Base-by-base conservation (phyloP, 768 basidiomycete genomes). In the Panaeolus papilionaceus region DNA sequence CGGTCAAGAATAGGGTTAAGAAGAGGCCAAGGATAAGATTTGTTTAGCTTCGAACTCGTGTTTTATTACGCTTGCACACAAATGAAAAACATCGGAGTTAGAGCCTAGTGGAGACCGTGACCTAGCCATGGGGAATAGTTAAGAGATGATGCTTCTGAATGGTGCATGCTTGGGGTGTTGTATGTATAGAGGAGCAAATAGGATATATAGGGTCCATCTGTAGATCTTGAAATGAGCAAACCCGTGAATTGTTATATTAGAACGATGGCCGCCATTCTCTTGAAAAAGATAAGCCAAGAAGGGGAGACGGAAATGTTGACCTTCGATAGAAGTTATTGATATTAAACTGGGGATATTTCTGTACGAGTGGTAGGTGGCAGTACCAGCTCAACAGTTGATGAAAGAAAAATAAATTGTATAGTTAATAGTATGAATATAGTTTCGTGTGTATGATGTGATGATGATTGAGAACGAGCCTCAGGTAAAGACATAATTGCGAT, bases 21-120 rank as follows among this genome's bases (percentile, higher is more conserved):
- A 16, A 11, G 33, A 28, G 11, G 54, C 54, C 28, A 33, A 58
- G 54, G 54, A 28, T 33, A 33, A 16, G 6, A 33, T 28, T 58
- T 37, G 28, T 28, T 28, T 37, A 16, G 10, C 11, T 37, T 58
- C 16, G 54, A 14, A 58, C 54, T 33, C 54, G 54, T 58, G 54
- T 37, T 58, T 37, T 33, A 23, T 37, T 37, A 58, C 7, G 23
- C 20, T 49, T 49, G 47, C 5, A 49, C n/a, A 58, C 1, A 16
- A 58, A 28, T 33, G 28, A 58, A 37, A 33, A 58, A 28, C 9
- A 58, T 28, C 16, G 54, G 54, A 33, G 54, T 58, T 58, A 58
- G 11, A 49, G 47, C n/a, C 47, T 49, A 26, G 20, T 20, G 47
- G 20, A 49, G 16, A 20, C 12, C 45, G 2, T 40, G 44, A 45